Conservation (phyloP, 257 asterid species). For the Petunia axillaris region DNA sequence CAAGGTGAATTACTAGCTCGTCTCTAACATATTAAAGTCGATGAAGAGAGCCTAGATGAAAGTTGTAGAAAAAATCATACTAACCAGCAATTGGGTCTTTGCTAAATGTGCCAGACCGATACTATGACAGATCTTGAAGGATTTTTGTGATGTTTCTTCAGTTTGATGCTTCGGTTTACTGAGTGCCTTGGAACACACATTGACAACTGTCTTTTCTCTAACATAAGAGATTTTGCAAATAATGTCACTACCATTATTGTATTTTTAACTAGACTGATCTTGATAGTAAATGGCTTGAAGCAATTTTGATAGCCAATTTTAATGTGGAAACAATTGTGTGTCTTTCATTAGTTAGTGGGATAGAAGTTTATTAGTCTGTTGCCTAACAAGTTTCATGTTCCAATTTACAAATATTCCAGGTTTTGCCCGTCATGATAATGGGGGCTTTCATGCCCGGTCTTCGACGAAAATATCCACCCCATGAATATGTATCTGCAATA, state of each 20-base stretch:
- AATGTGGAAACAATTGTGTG: not conserved
- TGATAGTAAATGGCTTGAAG: not conserved
- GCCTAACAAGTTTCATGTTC: conserved; percentile 8
- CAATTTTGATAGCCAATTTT: not conserved
- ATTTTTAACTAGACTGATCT: no score
- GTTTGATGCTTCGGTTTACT: not conserved
- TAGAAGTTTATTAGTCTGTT: not conserved
- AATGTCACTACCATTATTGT: not conserved
- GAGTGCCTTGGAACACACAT: not conserved
- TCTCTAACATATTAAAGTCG: not conserved
- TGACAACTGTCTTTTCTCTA: not conserved
- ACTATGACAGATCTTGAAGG: not conserved
- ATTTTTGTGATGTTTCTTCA: not conserved
- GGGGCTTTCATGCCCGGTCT: conserved; percentile 96
- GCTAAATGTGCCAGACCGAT: not conserved
- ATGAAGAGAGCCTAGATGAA: not conserved
- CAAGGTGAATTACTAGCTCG: conserved; percentile 51
- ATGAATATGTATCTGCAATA: conserved; percentile 79
- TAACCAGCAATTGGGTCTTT: not conserved
- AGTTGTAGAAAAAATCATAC: not conserved
- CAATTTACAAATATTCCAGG: conserved; percentile 46
- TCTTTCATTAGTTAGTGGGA: not conserved
- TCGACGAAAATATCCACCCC: conserved; percentile 81
- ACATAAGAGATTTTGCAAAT: not conserved
- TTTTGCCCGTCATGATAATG: conserved; percentile 94